Base-by-base conservation (phyloP, 768 basidiomycete species). In the Phaeotremella skinneri region DNA sequence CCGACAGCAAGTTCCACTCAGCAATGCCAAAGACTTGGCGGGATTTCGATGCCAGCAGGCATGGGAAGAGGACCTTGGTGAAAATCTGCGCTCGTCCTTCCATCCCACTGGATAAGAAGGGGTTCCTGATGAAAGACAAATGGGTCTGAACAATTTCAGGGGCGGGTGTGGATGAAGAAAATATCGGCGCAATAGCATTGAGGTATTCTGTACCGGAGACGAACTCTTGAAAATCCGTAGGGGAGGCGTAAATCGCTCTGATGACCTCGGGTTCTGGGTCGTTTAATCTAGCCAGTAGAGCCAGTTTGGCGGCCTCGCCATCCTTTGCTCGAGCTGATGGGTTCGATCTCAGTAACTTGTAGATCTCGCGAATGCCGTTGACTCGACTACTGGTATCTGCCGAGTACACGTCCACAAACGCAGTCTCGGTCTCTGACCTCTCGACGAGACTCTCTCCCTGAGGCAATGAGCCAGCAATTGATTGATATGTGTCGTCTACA, bases 41-140 rank as follows among this genome's bases (percentile, higher is more conserved):
- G 2, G 86, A 77, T 68, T 87, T 90, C 5, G 88, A 86, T 65
- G 84, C 86, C 16, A 93, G 73, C 43, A 93, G 77, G 68, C 84
- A 84, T 0, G 90, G 87, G 70, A 90, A 88, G 54, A 93, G 75
- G 0, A 86, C 70, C 30, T 79, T 76, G 26, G 70, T 52, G 42
- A 76, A 66, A 9, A 75, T 61, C 83, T 79, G 60, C 84, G 83
- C 25, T 82, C 72, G 27, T 78, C 72, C 25, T 75, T 78, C 61
- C 7, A 80, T 75, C 13, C 43, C 79, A 61, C 0, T 57, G 47
- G 4, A 67, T 67, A 27, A 73, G 56, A 57, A 88, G 81, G 31
- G 83, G 42, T 51, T 45, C 20, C 66, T 90, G 87, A 87, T 76
- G 41, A 79, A 78, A 4, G 77, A 68, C 49, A 87, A 55, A 66